Evolutionary conservation across 2,329 filamentous ascomycete species (phyloP).

Genomic region (Beauveria scarabaeidicola): DNA sequence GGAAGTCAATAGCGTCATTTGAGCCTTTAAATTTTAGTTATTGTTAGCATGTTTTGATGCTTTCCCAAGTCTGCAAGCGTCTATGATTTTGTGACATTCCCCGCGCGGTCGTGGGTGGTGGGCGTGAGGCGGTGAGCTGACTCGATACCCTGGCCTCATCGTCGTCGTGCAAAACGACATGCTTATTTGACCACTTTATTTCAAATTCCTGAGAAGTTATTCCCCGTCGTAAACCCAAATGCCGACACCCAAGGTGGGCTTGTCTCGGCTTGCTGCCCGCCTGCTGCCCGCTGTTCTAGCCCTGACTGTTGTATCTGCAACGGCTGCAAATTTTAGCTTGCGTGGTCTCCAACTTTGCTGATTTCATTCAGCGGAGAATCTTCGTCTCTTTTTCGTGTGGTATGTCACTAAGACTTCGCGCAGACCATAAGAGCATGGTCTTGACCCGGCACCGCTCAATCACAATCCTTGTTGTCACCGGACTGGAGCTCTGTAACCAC

Average conservation of each 20-base stretch:
- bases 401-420: neutral
- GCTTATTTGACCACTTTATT: neutral
- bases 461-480: neutral
- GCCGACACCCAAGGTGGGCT: neutral
- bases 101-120: neutral
- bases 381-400: neutral
- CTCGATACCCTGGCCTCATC: neutral
- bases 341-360: neutral
- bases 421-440: neutral
- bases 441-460: neutral
- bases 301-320: neutral
- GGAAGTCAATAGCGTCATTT: neutral
- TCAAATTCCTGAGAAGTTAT: neutral
- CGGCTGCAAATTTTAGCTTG: neutral
- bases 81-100: too few species aligned
- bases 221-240: neutral
- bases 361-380: neutral
- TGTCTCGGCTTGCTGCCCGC: neutral
- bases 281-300: neutral
- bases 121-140: neutral
- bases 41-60: neutral
- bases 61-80: neutral
- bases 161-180: neutral
- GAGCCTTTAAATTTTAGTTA: neutral
- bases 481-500: neutral